These are phyloP conservation scores for Prunus kanzakura DNA, from an alignment of 306 rosid species.

Conservation along the genomic window DNA sequence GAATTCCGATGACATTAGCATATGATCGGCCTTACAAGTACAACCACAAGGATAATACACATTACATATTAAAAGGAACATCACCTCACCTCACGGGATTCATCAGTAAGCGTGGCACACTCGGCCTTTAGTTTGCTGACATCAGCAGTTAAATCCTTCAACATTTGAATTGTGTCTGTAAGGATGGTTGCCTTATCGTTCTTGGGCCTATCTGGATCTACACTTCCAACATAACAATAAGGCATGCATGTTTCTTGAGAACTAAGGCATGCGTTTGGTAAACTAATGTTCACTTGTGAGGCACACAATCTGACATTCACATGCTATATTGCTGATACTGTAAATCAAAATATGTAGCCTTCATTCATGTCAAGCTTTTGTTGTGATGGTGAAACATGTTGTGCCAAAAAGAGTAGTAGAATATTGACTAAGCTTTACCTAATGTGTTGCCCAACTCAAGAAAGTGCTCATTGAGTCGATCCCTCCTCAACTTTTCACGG, in stretches of 20 bases:
- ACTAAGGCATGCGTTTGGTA: neutral
- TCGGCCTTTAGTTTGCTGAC: slow-evolving; percentile 64
- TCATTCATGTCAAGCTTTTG: neutral
- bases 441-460: slow-evolving; percentile 62
- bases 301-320: neutral
- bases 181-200: slow-evolving; percentile 92
- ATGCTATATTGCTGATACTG: neutral
- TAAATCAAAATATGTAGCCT: neutral
- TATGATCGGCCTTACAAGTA: slow-evolving; percentile 7
- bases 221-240: slow-evolving; percentile 27
- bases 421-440: slow-evolving; percentile 39
- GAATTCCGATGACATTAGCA: slow-evolving; percentile 25
- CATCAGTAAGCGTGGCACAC: slow-evolving; percentile 64
- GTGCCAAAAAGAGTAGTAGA: neutral
- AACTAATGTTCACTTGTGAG: neutral
- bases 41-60: slow-evolving; percentile 9
- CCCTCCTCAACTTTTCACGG: slow-evolving; percentile 89
- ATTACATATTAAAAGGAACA: neutral
- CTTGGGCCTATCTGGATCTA: slow-evolving; percentile 89
- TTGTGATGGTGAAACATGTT: neutral
- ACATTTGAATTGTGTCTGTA: slow-evolving; percentile 65
- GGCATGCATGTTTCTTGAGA: neutral
- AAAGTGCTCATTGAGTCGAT: slow-evolving; percentile 77
- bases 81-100: slow-evolving; percentile 80
- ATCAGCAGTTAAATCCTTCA: slow-evolving; percentile 69